These are phyloP conservation scores for Quercus gilva DNA, from an alignment of 306 rosid species.

Conservation along the genomic window DNA sequence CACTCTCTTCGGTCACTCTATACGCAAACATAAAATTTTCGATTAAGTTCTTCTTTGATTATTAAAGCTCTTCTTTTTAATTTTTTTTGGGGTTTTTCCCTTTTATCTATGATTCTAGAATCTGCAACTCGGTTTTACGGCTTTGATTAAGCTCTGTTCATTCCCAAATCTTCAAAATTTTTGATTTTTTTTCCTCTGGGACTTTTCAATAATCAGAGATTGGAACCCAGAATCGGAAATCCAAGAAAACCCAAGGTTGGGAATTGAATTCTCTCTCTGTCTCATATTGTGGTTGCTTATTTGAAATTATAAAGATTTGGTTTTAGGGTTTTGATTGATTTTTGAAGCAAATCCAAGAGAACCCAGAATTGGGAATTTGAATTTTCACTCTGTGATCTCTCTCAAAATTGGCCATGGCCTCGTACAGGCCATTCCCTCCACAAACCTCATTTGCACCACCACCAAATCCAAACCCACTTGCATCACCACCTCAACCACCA, in stretches of 20 bases:
- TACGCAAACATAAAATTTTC: background rate
- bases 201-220: background rate
- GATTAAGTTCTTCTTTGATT: too few species aligned
- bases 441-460: slow-evolving; percentile 55
- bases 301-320: too few species aligned
- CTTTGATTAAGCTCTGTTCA: background rate
- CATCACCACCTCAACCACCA: slow-evolving; percentile 29
- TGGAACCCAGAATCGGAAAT: background rate
- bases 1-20: background rate
- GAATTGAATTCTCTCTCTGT: background rate
- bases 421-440: slow-evolving; percentile 92
- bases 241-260: background rate
- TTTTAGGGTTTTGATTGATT: background rate
- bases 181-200: too few species aligned
- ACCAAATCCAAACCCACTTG: slow-evolving; percentile 62
- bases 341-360: background rate
- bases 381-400: background rate
- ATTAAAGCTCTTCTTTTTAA: background rate
- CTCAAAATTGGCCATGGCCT: slow-evolving; percentile 60
- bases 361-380: slow-evolving; percentile 15
- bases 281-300: too few species aligned
- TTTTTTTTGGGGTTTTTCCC: background rate
- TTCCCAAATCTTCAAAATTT: too few species aligned
- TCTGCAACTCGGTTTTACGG: background rate
- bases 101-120: background rate